Evolutionary conservation across 179 eudicot species (phyloP).

Genomic region (Camellia oleifera): DNA sequence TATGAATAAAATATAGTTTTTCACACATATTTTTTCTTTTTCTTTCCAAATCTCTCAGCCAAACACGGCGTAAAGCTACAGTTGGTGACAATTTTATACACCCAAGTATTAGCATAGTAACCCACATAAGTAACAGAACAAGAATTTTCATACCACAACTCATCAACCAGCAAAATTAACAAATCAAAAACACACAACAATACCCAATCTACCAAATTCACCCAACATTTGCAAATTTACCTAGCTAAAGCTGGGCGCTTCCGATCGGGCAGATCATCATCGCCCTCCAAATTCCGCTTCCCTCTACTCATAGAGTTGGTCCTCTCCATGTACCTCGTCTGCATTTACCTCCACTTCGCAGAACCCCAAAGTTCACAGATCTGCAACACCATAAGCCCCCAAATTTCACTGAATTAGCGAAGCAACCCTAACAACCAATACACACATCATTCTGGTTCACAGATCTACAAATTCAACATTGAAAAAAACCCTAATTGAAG

Average conservation of each 20-base stretch:
- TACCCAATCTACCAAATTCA: neutral
- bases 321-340: slow-evolving; percentile 77
- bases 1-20: too few species aligned
- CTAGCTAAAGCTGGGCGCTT: slow-evolving; percentile 92
- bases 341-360: slow-evolving; percentile 41
- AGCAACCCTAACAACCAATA: slow-evolving; percentile 8
- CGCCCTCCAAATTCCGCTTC: slow-evolving; percentile 72
- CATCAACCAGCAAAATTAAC: neutral
- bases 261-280: slow-evolving; percentile 67
- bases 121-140: neutral
- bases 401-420: slow-evolving; percentile 10
- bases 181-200: neutral
- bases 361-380: slow-evolving; percentile 34
- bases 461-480: slow-evolving; percentile 9
- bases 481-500: too few species aligned
- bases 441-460: neutral
- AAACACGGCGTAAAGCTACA: neutral
- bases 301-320: slow-evolving; percentile 69
- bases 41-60: too few species aligned
- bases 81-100: neutral
- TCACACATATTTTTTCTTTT: too few species aligned
- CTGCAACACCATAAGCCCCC: slow-evolving; percentile 27
- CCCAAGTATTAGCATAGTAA: neutral
- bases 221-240: slow-evolving; percentile 28
- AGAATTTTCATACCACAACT: neutral